Conservation (phyloP, 352 stramenopile genomes). For the Phytophthora ramorum region DNA sequence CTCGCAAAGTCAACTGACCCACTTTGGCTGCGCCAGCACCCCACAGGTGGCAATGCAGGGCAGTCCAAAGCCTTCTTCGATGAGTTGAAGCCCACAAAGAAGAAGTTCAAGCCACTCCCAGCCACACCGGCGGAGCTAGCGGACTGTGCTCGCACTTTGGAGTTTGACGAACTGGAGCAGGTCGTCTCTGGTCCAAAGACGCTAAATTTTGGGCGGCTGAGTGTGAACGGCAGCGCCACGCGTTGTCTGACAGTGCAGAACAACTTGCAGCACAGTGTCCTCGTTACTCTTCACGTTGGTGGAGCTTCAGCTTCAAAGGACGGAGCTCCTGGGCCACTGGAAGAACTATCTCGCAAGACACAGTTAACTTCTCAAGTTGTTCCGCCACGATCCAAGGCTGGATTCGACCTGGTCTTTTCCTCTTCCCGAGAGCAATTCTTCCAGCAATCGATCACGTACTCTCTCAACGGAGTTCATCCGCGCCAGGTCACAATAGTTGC, state of each 20-base stretch:
- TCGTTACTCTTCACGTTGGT: constrained; percentile 63
- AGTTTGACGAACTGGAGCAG: constrained; percentile 80
- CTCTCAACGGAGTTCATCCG: constrained; percentile 86
- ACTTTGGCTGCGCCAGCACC: constrained; percentile 63
- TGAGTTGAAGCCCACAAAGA: constrained; percentile 91
- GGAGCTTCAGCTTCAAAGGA: constrained; percentile 13
- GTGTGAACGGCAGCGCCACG: constrained; percentile 79
- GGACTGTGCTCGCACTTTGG: constrained; percentile 79
- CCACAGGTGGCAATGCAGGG: constrained; percentile 18
- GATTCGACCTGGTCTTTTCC: constrained; percentile 92
- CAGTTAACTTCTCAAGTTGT: constrained; percentile 84
- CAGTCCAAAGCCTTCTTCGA: constrained; percentile 69
- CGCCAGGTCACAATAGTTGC: constrained; percentile 87
- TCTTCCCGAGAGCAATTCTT: constrained; percentile 86
- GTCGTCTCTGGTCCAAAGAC: constrained; percentile 76
- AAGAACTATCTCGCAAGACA: constrained; percentile 72
- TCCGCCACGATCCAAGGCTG: constrained; percentile 73
- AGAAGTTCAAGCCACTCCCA: constrained; percentile 91
- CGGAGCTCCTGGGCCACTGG: constrained; percentile 34
- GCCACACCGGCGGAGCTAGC: constrained; percentile 91
- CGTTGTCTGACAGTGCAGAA: constrained; percentile 92
- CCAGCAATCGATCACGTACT: constrained; percentile 82
- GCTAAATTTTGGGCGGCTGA: constrained; percentile 93
- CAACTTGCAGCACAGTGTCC: constrained; percentile 80
- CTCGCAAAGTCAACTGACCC: constrained; percentile 52